A percentile compares a stretch with the other conserved stretches of the same genome.
Conservation (phyloP, 176 grass and related monocot genomes). For the Puya raimondii region DNA sequence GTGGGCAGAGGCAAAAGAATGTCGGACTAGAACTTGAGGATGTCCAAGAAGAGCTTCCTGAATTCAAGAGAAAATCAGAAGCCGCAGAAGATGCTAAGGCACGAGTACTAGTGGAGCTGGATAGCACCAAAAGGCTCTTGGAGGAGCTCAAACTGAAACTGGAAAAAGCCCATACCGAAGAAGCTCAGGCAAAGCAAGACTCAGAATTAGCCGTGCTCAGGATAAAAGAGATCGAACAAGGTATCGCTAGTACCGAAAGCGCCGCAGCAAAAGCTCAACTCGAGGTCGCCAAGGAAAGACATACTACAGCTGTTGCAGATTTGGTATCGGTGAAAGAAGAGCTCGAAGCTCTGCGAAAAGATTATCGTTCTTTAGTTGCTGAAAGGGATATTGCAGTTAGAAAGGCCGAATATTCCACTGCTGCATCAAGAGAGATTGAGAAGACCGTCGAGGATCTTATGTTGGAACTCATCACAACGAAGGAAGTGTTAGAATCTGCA, state of each 20-base stretch:
- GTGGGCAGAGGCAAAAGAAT: slow-evolving; percentile 42
- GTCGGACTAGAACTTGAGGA: slow-evolving; percentile 53
- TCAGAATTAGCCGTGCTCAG: slow-evolving; percentile 47
- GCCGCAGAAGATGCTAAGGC: slow-evolving; percentile 35
- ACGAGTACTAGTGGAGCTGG: slow-evolving; percentile 32
- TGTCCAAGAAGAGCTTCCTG: slow-evolving; percentile 27
- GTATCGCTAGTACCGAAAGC: slow-evolving; percentile 39
- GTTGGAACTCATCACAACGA: slow-evolving; percentile 41
- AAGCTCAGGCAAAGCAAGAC: slow-evolving; percentile 57
- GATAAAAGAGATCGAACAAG: slow-evolving; percentile 54
- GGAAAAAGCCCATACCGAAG: slow-evolving; percentile 49
- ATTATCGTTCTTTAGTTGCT: slow-evolving; percentile 39
- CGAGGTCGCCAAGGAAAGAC: slow-evolving; percentile 41
- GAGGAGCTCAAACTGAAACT: slow-evolving; percentile 61
- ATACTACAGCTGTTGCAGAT: slow-evolving; percentile 33
- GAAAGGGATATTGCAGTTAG: slow-evolving; percentile 33
- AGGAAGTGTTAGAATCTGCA: slow-evolving; percentile 43
- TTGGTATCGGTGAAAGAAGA: slow-evolving; percentile 55
- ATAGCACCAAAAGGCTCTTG: slow-evolving; percentile 29
- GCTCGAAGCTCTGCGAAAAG: slow-evolving; percentile 42
- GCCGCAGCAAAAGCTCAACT: slow-evolving; percentile 51
- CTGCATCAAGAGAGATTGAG: slow-evolving; percentile 41
- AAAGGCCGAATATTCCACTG: slow-evolving; percentile 34
- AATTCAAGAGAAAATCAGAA: slow-evolving; percentile 40
- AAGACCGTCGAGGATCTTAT: slow-evolving; percentile 49